Evolutionary conservation across 192 early-diverging fungal genomes (phyloP).

Genomic region (Entomortierella beljakovae): DNA sequence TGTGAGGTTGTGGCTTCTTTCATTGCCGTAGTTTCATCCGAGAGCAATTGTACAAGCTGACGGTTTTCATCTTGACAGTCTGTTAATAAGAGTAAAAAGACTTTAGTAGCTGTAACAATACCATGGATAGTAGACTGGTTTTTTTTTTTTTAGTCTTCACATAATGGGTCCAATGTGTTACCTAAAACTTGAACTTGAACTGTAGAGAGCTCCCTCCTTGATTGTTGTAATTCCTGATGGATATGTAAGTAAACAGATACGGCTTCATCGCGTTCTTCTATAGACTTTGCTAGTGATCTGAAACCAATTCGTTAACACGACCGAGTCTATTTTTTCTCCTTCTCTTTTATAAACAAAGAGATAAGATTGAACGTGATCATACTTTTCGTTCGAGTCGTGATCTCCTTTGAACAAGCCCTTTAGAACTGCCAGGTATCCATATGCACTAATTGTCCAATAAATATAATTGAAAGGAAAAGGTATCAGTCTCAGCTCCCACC

Average conservation of each 20-base stretch:
- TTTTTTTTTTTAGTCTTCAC: neutral
- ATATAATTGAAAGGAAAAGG: neutral
- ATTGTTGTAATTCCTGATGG: constrained; percentile 20
- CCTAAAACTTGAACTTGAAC: constrained; percentile 19
- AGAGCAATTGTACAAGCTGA: constrained; percentile 1
- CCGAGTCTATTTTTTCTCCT: neutral
- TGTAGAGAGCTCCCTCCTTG: constrained; percentile 10
- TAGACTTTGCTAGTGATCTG: constrained; percentile 14
- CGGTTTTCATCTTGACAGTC: constrained; percentile 47
- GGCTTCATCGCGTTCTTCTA: constrained; percentile 29
- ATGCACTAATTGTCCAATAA: constrained; percentile 12
- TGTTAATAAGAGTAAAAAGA: neutral
- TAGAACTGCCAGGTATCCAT: constrained; percentile 20
- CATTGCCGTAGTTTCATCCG: neutral
- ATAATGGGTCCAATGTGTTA: neutral
- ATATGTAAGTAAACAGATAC: constrained; percentile 36
- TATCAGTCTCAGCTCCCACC: too few relatives aligned
- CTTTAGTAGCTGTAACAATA: neutral
- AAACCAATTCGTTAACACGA: too few relatives aligned
- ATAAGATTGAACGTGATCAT: neutral
- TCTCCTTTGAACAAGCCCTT: constrained; percentile 32
- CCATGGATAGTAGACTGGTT: too few relatives aligned
- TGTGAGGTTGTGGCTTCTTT: neutral
- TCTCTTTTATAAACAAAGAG: neutral
- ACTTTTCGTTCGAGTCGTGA: neutral